These are phyloP conservation scores for Penicillium macrosclerotiorum DNA, from an alignment of 495 filamentous ascomycete genomes.

Conservation along the genomic window DNA sequence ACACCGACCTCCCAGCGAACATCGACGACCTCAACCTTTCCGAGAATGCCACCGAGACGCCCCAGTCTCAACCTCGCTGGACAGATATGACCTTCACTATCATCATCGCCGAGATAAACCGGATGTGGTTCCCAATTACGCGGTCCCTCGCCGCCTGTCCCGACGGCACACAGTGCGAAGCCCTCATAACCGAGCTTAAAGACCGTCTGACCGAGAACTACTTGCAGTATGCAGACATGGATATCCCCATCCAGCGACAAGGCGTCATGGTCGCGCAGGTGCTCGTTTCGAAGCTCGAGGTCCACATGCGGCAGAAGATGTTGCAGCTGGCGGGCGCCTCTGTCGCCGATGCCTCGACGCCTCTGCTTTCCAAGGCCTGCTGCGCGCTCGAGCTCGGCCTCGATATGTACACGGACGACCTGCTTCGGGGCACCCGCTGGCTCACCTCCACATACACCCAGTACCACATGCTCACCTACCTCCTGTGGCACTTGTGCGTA, in stretches of 20 bases:
- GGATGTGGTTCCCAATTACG: slow-evolving; percentile 3
- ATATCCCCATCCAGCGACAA: slow-evolving; percentile 33
- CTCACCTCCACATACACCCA: slow-evolving; percentile 26
- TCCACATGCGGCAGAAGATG: slow-evolving; percentile 25
- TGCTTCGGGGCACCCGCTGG: slow-evolving; percentile 29
- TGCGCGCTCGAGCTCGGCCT: slow-evolving; percentile 19
- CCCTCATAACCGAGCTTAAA: slow-evolving; percentile 21
- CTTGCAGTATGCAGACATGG: slow-evolving; percentile 22
- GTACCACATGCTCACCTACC: slow-evolving; percentile 30
- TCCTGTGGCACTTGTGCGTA: slow-evolving; percentile 33
- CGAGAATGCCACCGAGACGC: neutral
- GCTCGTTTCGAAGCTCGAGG: slow-evolving; percentile 23
- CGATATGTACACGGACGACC: slow-evolving; percentile 24
- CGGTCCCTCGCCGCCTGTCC: neutral
- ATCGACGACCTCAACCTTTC: slow-evolving; percentile 27
- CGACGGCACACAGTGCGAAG: slow-evolving; percentile 13
- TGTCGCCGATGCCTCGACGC: slow-evolving; percentile 5
- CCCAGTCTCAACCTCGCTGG: slow-evolving; percentile 12
- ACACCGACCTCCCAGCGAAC: slow-evolving; percentile 28
- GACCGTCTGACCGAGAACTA: slow-evolving; percentile 19
- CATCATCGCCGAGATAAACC: slow-evolving; percentile 34
- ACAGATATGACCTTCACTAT: slow-evolving; percentile 33
- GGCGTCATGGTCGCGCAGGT: slow-evolving; percentile 22
- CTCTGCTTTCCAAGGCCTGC: slow-evolving; percentile 17
- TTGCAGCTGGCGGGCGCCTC: slow-evolving; percentile 10